phyloP scores from a whole-genome alignment of 116 monocot genomes.

The Posidonia oceanica region DNA sequence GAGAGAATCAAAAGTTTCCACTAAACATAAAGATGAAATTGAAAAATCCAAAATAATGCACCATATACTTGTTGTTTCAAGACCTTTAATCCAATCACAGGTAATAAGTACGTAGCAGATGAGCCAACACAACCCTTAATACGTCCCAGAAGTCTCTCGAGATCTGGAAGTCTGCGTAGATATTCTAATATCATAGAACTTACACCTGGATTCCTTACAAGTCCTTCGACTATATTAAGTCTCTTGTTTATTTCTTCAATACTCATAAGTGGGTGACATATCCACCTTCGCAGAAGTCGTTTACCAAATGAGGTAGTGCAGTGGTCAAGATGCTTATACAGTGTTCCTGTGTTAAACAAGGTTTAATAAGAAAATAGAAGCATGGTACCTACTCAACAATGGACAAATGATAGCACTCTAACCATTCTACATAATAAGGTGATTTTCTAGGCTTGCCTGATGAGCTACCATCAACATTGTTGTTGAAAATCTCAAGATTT shows the following conservation, averaged over 20 bases:
- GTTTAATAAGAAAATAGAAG: too few species aligned
- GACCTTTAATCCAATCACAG: conserved; percentile 54
- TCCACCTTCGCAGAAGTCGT: conserved; percentile 84
- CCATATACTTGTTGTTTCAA: conserved; percentile 59
- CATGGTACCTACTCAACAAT: too few species aligned
- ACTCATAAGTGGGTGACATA: conserved; percentile 77
- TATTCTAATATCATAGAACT: conserved; percentile 32
- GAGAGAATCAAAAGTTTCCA: too few species aligned
- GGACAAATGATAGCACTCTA: too few species aligned
- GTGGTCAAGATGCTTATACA: too few species aligned
- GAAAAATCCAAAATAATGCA: conserved; percentile 1
- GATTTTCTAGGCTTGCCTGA: conserved; percentile 38
- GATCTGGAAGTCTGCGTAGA: conserved; percentile 65
- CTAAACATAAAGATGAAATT: too few species aligned
- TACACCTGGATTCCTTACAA: conserved; percentile 42
- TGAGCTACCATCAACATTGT: conserved; percentile 66
- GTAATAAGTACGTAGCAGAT: too few species aligned
- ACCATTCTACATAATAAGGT: neutral
- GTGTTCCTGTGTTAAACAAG: too few species aligned
- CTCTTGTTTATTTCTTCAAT: conserved; percentile 63
- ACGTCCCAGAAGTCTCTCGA: conserved; percentile 84
- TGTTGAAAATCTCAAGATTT: conserved; percentile 96
- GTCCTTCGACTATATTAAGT: conserved; percentile 54
- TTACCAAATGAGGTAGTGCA: too few species aligned
- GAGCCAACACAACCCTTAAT: too few species aligned